phyloP scores from a whole-genome alignment of 2,329 filamentous ascomycete genomes.

The Aspergillus udagawae region DNA sequence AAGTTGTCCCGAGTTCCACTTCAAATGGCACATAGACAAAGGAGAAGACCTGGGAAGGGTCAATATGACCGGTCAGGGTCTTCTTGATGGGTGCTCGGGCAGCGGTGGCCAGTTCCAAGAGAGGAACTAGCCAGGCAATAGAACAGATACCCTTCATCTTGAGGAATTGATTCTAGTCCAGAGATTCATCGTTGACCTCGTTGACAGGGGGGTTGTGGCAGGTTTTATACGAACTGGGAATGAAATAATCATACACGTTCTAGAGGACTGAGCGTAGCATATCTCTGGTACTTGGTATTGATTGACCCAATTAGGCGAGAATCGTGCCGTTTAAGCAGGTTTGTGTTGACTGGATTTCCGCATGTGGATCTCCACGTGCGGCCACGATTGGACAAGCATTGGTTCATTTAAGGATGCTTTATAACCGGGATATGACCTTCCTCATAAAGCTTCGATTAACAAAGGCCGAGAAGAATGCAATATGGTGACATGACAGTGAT shows the following conservation, averaged over 20 bases:
- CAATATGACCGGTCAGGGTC: slow-evolving; percentile 8
- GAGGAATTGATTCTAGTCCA: neutral
- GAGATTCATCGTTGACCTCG: no score
- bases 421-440: no score
- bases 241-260: neutral
- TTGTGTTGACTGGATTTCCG: no score
- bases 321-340: no score
- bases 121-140: neutral
- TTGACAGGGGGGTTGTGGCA: neutral
- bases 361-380: neutral
- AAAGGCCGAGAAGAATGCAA: no score
- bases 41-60: slow-evolving; percentile 14
- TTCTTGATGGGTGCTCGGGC: slow-evolving; percentile 4
- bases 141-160: neutral
- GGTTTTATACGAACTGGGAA: neutral
- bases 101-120: neutral
- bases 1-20: neutral
- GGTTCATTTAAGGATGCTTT: neutral
- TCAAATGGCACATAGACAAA: slow-evolving; percentile 16
- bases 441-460: no score
- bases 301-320: no score
- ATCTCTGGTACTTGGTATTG: no score
- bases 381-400: neutral
- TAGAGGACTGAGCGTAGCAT: neutral
- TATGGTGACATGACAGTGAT: no score